Percentiles rank a stretch among this genome's conserved stretches.
These are phyloP conservation scores for Podila clonocystis DNA, from an alignment of 192 early-diverging fungal species.

Conservation along the genomic window DNA sequence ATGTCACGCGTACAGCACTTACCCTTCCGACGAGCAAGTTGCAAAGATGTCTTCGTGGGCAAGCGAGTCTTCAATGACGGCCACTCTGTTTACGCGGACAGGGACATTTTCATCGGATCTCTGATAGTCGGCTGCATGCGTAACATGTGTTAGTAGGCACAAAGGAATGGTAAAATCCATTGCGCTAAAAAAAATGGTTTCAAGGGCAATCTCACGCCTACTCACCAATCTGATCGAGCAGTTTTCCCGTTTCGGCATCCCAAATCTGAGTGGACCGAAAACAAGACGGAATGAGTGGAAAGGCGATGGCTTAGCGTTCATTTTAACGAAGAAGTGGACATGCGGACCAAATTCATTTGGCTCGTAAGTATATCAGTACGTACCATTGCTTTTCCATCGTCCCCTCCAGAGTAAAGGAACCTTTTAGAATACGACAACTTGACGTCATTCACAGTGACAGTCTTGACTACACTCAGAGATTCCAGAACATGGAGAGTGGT, in stretches of 20 bases:
- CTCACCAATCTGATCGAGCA: conserved; percentile 8
- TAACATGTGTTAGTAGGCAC: not conserved
- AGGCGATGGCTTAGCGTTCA: no score
- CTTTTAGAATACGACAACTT: conserved; percentile 25
- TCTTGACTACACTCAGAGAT: not conserved
- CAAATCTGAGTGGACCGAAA: conserved; percentile 15
- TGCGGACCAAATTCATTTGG: not conserved
- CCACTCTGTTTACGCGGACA: conserved; percentile 9
- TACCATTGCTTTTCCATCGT: conserved; percentile 36
- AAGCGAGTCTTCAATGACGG: conserved; percentile 6
- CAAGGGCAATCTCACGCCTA: not conserved
- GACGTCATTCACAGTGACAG: conserved; percentile 35
- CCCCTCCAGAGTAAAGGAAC: conserved; percentile 30
- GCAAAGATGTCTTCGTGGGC: conserved; percentile 29
- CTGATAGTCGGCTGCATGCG: conserved; percentile 6
- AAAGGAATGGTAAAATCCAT: not conserved
- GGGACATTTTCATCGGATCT: not conserved
- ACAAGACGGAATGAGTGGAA: not conserved
- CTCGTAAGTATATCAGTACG: not conserved
- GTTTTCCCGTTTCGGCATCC: conserved; percentile 25
- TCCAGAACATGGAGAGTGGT: not conserved
- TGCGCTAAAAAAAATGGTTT: no score
- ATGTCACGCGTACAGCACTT: not conserved
- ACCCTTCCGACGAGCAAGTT: conserved; percentile 26
- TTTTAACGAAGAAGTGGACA: not conserved